Evolutionary conservation across 257 asterid species (phyloP).

Genomic region (Handroanthus guayacan): DNA sequence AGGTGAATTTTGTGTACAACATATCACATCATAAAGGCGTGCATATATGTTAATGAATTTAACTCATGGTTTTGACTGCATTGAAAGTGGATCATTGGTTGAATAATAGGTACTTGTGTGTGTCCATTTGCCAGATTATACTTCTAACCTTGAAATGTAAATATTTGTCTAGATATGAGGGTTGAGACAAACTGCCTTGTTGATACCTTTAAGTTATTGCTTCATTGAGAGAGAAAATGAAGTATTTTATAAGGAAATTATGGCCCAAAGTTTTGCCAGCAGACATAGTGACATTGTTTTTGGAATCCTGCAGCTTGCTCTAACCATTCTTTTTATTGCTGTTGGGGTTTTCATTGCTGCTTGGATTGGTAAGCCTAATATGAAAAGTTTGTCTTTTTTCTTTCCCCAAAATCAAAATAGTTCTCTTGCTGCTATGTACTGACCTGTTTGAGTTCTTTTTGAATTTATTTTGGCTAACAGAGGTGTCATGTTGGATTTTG

Average conservation of each 20-base stretch:
- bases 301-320: conserved; percentile 81
- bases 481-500: conserved; percentile 99
- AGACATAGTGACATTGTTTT: conserved; percentile 39
- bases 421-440: conserved; percentile 21
- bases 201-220: no score
- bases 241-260: conserved; percentile 23
- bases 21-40: neutral
- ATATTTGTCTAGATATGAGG: conserved; percentile 8
- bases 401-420: conserved; percentile 26
- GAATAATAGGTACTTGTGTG: neutral
- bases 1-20: neutral
- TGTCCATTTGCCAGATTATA: neutral
- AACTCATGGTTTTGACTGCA: no score
- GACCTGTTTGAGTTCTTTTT: conserved; percentile 25
- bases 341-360: conserved; percentile 94
- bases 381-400: conserved; percentile 16
- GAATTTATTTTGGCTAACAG: conserved; percentile 52
- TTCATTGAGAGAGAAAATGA: neutral
- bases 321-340: conserved; percentile 81
- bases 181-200: neutral
- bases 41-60: neutral
- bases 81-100: conserved; percentile 1
- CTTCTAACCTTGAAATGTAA: neutral
- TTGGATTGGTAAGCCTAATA: conserved; percentile 86
- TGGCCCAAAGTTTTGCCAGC: conserved; percentile 22